Evolutionary conservation across 495 filamentous ascomycete genomes (phyloP).

Genomic region (Jackrogersella multiformis): DNA sequence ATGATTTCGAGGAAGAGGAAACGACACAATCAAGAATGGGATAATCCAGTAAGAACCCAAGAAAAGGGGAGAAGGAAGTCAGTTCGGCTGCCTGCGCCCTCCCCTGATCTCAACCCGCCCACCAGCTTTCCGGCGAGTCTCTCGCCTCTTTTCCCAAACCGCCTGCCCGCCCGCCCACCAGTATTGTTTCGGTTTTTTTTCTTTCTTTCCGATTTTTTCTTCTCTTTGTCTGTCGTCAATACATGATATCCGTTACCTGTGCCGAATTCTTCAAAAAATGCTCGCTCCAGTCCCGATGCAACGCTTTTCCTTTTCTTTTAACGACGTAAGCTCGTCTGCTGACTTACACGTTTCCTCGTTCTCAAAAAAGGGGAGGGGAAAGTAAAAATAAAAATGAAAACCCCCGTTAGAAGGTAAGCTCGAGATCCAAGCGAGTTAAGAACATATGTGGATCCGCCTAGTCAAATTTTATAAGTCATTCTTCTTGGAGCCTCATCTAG

Average conservation of each 20-base stretch:
- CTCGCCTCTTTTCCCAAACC: neutral
- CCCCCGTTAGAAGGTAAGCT: neutral
- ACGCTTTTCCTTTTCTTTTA: constrained; percentile 13
- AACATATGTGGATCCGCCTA: neutral
- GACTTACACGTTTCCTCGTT: neutral
- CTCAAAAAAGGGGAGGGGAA: neutral
- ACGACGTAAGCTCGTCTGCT: neutral
- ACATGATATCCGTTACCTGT: constrained; percentile 13
- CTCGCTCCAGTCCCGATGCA: constrained; percentile 34
- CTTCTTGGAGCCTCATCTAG: neutral
- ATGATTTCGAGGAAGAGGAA: constrained; percentile 12
- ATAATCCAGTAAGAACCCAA: constrained; percentile 2
- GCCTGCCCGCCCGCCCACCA: neutral
- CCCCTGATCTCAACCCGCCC: neutral
- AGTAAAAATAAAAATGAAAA: neutral
- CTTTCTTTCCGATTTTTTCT: neutral
- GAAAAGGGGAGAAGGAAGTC: constrained; percentile 7
- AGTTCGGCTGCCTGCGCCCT: constrained; percentile 1
- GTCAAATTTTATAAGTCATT: constrained; percentile 6
- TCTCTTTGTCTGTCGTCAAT: constrained; percentile 14
- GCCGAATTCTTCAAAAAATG: constrained; percentile 20
- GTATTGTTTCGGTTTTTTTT: constrained; percentile 7
- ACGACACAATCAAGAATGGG: constrained; percentile 14
- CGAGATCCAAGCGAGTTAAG: neutral
- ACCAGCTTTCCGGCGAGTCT: neutral